These are phyloP conservation scores for Cystobasidiopsis lactophilus DNA, from an alignment of 768 basidiomycete species.

Conservation along the genomic window DNA sequence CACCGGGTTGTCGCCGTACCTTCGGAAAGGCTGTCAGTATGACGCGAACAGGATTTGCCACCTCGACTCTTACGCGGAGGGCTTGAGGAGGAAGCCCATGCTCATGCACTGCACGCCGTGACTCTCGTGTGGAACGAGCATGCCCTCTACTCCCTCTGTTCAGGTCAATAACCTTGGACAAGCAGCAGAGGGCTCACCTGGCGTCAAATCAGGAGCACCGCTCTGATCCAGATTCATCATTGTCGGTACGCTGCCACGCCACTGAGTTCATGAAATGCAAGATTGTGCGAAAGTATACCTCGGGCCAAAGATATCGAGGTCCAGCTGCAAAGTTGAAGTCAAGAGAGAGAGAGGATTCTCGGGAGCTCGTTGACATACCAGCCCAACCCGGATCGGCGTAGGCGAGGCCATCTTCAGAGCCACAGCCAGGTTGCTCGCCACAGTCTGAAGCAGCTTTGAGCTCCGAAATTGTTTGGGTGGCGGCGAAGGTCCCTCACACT, in stretches of 20 bases:
- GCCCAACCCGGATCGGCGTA: too few species aligned
- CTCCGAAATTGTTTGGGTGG: too few species aligned
- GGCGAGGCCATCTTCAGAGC: too few species aligned
- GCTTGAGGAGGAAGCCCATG: constrained; percentile 84
- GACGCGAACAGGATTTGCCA: too few species aligned
- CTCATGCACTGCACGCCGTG: constrained; percentile 89
- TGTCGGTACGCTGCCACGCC: constrained; percentile 45
- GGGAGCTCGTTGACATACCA: too few species aligned
- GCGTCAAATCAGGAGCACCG: constrained; percentile 56
- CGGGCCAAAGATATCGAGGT: constrained; percentile 89
- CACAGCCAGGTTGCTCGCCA: too few species aligned
- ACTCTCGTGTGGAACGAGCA: constrained; percentile 58
- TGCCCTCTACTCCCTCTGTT: constrained; percentile 34
- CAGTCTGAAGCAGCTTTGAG: too few species aligned
- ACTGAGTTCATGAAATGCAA: neutral
- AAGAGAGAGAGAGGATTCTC: too few species aligned
- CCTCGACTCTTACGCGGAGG: too few species aligned
- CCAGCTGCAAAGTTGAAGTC: constrained; percentile 44
- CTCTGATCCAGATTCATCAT: constrained; percentile 65
- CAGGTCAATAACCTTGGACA: neutral
- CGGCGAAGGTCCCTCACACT: too few species aligned
- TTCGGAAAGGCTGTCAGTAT: constrained; percentile 27
- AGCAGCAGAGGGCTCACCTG: constrained; percentile 30
- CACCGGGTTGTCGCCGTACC: constrained; percentile 49
- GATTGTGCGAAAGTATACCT: neutral